Base-by-base conservation (phyloP, 768 basidiomycete species). In the Mycena haematopus region DNA sequence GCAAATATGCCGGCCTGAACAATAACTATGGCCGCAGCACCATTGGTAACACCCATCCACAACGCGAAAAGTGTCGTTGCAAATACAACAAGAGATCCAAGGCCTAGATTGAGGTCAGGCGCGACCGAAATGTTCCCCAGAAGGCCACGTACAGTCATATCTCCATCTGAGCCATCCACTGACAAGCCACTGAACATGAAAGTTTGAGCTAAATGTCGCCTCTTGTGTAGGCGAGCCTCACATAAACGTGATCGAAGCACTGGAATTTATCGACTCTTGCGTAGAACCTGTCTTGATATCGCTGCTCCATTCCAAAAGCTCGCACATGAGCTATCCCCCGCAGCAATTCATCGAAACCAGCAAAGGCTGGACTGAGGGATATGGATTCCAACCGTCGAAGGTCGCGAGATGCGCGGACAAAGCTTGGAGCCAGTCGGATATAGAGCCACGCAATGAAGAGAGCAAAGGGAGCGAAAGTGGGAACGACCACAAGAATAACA, bases 21-120 rank as follows among this genome's bases (percentile, higher is more conserved):
- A 57, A 92, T 92, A 21, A 90, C 88, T 38, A 92, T 79, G 2
- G 89, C 91, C 8, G 89, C 82, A 8, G 83, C 79, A 9, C 90
- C 89, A 55, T 86, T 82, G 0, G 79, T 77, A 13, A 88, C 80
- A 2, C 79, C 82, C 62, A 74, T 80, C 78, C 78, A 80, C 11
- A 92, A 74, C 2, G 90, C 88, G 67, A 90, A 89, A n/a, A 87
- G 64, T 1, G 88, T 91, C 1, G 89, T 86, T 15, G 84, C 71
- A 69, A 86, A 88, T 0, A 91, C 88, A 27, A 91, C 86, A 2
- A 90, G 75, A 6, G 89, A 90, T 33, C 90, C 89, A 21, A 91
- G 78, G 71, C 86, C 86, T 87, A 38, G 9, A 52, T 21, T 13
- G 11, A 22, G 14, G 38, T 53, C 5, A 65, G 31, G 5, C 2